Conservation (phyloP, 2,329 filamentous ascomycete species). For the Talaromyces pinophilus region DNA sequence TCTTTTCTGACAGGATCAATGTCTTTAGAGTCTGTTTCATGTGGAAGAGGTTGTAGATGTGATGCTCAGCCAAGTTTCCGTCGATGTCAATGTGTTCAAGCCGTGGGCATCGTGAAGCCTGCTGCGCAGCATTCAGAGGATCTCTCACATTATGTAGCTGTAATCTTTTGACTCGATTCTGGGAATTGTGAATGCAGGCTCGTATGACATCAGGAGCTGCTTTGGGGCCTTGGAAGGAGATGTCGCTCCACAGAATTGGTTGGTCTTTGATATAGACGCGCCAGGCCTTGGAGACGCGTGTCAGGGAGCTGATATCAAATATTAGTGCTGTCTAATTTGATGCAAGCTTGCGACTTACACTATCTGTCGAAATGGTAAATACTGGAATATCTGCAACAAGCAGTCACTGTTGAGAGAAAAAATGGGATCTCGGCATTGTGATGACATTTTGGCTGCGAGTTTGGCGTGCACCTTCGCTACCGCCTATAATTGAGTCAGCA, state of each 20-base stretch:
- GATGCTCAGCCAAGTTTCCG: conserved; percentile 1
- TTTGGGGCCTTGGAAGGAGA: conserved; percentile 18
- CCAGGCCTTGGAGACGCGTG: conserved; percentile 19
- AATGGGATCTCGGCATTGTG: conserved; percentile 12
- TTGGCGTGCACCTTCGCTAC: conserved; percentile 17
- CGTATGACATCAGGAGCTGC: conserved; percentile 3
- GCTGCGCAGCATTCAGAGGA: conserved; percentile 8
- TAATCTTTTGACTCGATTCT: conserved; percentile 12
- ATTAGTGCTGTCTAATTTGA: neutral
- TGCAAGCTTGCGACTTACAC: conserved; percentile 14
- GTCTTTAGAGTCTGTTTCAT: conserved; percentile 18
- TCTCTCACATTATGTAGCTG: conserved; percentile 18
- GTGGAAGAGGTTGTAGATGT: conserved; percentile 11
- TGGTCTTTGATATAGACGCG: conserved; percentile 20
- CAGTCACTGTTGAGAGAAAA: conserved; percentile 17
- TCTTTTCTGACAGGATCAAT: conserved; percentile 33
- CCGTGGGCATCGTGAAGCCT: conserved; percentile 14
- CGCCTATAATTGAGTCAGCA: neutral
- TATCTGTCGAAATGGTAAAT: conserved; percentile 19
- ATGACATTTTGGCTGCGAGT: conserved; percentile 15
- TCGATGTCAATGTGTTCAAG: conserved; percentile 20
- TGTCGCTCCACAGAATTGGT: conserved; percentile 17
- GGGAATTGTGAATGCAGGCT: conserved; percentile 17
- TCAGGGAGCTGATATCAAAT: conserved; percentile 1
- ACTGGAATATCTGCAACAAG: conserved; percentile 21